These are phyloP conservation scores for Colletotrichum liaoningense DNA, from an alignment of 2,329 filamentous ascomycete species.

Conservation along the genomic window DNA sequence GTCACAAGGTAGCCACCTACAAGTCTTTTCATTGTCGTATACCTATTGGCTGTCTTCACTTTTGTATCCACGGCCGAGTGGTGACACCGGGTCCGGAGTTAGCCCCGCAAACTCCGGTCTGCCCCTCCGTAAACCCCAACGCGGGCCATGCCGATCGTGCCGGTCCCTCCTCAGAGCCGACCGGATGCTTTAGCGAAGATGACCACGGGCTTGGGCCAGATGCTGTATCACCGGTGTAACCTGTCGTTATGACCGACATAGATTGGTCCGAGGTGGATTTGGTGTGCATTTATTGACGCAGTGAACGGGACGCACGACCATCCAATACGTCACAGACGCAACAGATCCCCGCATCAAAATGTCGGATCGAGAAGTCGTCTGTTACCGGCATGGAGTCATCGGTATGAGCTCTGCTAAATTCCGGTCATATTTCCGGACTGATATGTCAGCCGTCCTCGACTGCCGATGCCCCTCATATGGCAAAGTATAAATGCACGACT, in stretches of 20 bases:
- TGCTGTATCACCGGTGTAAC: not conserved
- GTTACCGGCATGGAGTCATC: not conserved
- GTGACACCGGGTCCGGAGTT: not conserved
- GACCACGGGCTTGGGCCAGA: not conserved
- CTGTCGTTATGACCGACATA: not conserved
- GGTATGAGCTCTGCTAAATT: not conserved
- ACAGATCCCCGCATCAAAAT: slow-evolving; percentile 1
- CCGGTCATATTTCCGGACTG: slow-evolving; percentile 19
- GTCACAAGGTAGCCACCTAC: too few relatives aligned
- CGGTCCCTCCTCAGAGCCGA: not conserved
- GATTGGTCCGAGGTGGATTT: not conserved
- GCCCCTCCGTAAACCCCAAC: not conserved
- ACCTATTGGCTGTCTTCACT: not conserved
- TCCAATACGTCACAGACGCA: slow-evolving; percentile 1
- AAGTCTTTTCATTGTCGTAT: not conserved
- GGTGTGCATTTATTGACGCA: not conserved
- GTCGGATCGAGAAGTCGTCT: not conserved
- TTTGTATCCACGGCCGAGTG: not conserved
- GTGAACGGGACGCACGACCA: not conserved
- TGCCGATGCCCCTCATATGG: not conserved
- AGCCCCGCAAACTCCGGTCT: slow-evolving; percentile 18
- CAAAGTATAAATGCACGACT: not conserved
- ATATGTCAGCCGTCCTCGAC: not conserved
- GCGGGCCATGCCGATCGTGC: not conserved
- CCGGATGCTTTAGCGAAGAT: not conserved